Base-by-base conservation (phyloP, 371 early-diverging fungal genomes). In the Funneliformis caledonium region DNA sequence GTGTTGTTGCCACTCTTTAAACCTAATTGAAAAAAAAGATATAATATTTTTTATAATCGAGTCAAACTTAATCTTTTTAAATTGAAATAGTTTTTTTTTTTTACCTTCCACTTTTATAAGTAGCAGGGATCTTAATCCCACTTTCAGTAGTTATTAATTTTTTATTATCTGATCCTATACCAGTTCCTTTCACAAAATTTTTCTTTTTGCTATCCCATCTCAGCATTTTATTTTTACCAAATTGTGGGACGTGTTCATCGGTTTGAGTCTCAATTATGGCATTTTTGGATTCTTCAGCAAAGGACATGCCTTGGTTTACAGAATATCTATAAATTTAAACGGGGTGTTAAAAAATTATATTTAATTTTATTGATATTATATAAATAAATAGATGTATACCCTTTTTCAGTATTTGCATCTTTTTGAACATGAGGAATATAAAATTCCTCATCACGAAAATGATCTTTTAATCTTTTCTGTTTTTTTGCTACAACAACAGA, bases 171-270 rank as follows among this genome's bases (percentile, higher is more conserved):
- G 94, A 84, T n/a, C 98, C 99, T 82, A 97, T 89, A 65, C 94
- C 94, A 4, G 89, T 87, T 26, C 94, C 93, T 37, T 91, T 84
- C 65, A 95, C 92, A 89, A 97, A 98, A 84, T 92, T 93, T 86
- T 95, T 96, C 91, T 98, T 97, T 84, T 93, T 96, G 67, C 92
- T 87, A 84, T 99, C 98, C 99, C 99, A 99, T 61, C 93, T 90
- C 61, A 97, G 82, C 45, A 87, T 87, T 69, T 89, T 92, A 75
- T 84, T 83, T 68, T 87, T 89, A 75, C 88, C 85, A 33, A 83
- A 83, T 82, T 88, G 87, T 9, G 89, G 85, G 37, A 93, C 94
- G 48, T 91, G 89, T 75, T 97, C 98, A 82, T 98, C 98, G 61
- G 93, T 95, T 73, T 91, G 89, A 69, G 97, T 76, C 78, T 97